Evolutionary conservation across 2,329 filamentous ascomycete species (phyloP), one percentile per base, ranked within the genome.

Genomic region (Macrophomina phaseolina): DNA sequence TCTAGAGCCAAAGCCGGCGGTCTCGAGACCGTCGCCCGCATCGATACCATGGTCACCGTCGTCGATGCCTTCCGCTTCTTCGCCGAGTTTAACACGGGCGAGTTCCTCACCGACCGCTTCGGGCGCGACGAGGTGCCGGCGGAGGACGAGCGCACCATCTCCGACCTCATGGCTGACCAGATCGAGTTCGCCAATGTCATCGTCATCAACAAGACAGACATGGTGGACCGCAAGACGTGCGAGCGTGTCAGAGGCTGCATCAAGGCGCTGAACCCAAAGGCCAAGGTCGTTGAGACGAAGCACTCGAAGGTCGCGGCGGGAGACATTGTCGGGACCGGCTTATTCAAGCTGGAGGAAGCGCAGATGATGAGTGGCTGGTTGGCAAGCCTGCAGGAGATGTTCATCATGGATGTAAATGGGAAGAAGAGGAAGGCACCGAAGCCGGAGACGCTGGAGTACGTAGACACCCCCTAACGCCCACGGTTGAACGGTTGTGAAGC

Each of bases 101-200:
- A 92, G 67, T 84, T 92, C 14, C 78, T 92, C 0, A 89, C 88
- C 0, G 84, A 87, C 28, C 84, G 90, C 1, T 87, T 85, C 65
- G 82, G 83, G 1, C 76, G 82, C 12, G 83, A 89, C 5, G 87
- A 90, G 34, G 86, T 89, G 81, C 86, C 5, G 75, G 86, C 77
- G 0, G 90, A 92, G 70, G 90, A 93, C 68, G 89, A 93, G 70
- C 81, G 90, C 0, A 92, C 89, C 0, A 90, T 93, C 2, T 91
- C 89, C 0, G 90, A 92, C 70, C 82, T 93, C 0, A 90, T 92
- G 84, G 89, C 91, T 0, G 90, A 92, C 70, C 90, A 92, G 72
- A 90, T 92, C 67, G 90, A 93, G 76, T 93, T 93, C 71, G 89
- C 90, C 0, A 89, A 92, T 70, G 89, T 92, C 6, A 84, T 92